Percentiles rank a stretch among this genome's conserved stretches.
Conservation (phyloP, 495 filamentous ascomycete species). For the Neurospora hispaniola region DNA sequence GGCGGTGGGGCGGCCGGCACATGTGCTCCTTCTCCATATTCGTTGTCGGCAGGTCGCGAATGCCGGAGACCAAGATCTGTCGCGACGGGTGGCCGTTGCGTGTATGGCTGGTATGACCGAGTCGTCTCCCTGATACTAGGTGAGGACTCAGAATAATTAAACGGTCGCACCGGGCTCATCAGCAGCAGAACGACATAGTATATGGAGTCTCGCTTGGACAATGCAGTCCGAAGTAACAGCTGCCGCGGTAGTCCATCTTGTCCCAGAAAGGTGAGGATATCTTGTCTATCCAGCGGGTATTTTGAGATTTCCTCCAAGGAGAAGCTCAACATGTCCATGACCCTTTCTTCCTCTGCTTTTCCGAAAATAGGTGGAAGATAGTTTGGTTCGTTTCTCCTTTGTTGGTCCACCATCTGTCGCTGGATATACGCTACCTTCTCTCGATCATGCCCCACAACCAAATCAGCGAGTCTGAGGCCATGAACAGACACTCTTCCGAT, state of each 20-base stretch:
- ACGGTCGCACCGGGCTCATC: slow-evolving; percentile 19
- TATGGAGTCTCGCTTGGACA: slow-evolving; percentile 42
- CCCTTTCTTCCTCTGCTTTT: slow-evolving; percentile 34
- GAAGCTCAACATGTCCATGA: slow-evolving; percentile 40
- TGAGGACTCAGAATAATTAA: slow-evolving; percentile 34
- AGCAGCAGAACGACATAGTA: slow-evolving; percentile 42
- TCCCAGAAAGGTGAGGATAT: slow-evolving; percentile 38
- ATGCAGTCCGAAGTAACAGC: slow-evolving; percentile 34
- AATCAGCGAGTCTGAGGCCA: slow-evolving; percentile 36
- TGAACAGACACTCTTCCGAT: slow-evolving; percentile 32
- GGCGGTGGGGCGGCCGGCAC: slow-evolving; percentile 16
- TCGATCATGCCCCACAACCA: slow-evolving; percentile 37
- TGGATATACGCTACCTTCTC: slow-evolving; percentile 39
- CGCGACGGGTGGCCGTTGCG: slow-evolving; percentile 32
- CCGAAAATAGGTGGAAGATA: slow-evolving; percentile 45
- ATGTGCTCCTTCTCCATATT: slow-evolving; percentile 25
- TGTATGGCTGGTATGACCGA: slow-evolving; percentile 34
- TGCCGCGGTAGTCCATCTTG: slow-evolving; percentile 34
- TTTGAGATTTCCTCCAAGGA: slow-evolving; percentile 34
- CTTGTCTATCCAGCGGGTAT: slow-evolving; percentile 34
- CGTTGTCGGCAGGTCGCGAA: slow-evolving; percentile 24
- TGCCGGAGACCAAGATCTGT: slow-evolving; percentile 33
- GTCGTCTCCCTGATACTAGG: slow-evolving; percentile 35
- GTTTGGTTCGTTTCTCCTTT: slow-evolving; percentile 39
- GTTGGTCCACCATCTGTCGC: slow-evolving; percentile 36